These are phyloP conservation scores for Brasenia schreberi DNA, from an alignment of 164 flowering plant genomes.

Conservation along the genomic window DNA sequence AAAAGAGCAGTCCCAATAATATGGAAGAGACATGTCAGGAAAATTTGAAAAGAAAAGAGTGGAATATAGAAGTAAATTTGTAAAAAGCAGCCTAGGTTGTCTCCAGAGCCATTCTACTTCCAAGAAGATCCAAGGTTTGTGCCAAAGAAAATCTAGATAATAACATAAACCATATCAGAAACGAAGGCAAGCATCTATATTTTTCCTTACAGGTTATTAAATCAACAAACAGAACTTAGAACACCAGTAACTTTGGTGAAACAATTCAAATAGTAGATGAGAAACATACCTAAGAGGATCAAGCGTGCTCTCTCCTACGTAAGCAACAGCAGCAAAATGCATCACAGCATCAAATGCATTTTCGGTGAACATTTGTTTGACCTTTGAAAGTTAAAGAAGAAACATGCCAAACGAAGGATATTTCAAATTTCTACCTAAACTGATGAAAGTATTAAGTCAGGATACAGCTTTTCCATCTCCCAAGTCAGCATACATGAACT, in stretches of 20 bases:
- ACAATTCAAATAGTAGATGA: neutral
- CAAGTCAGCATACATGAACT: slow-evolving; percentile 85
- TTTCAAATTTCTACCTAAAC: neutral
- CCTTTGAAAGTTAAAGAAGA: slow-evolving; percentile 49
- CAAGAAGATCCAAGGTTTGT: too few relatives aligned
- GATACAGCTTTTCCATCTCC: slow-evolving; percentile 93
- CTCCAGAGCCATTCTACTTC: too few relatives aligned
- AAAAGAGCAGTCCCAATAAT: too few relatives aligned
- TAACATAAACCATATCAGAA: too few relatives aligned
- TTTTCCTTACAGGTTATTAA: too few relatives aligned
- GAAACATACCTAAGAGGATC: slow-evolving; percentile 68
- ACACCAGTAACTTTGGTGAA: neutral
- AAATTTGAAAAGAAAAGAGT: too few relatives aligned
- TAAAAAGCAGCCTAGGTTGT: too few relatives aligned
- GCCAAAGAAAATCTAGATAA: too few relatives aligned
- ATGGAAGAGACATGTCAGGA: too few relatives aligned
- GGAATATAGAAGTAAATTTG: too few relatives aligned
- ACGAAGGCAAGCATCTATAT: too few relatives aligned
- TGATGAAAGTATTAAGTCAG: slow-evolving; percentile 8
- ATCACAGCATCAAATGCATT: slow-evolving; percentile 98
- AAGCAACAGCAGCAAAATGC: slow-evolving; percentile 98
- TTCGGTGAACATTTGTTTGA: slow-evolving; percentile 67
- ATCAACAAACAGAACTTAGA: neutral
- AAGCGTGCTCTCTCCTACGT: slow-evolving; percentile 97
- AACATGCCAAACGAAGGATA: neutral